A percentile compares a stretch with the other conserved stretches of the same genome.
Conservation (phyloP, 176 grass and related monocot species). For the Poa annua region DNA sequence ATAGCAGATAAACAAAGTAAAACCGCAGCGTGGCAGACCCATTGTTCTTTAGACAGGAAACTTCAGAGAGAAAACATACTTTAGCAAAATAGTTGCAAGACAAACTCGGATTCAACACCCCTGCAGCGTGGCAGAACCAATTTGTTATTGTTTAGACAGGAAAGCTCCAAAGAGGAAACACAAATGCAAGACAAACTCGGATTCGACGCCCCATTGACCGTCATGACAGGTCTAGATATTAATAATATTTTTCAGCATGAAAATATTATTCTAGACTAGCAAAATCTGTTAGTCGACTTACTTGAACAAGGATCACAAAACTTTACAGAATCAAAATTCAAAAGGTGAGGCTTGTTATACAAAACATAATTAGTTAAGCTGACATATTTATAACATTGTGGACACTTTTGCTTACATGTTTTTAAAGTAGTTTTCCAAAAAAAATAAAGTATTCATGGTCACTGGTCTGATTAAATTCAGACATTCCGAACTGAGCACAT, state of each 20-base stretch:
- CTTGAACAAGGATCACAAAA: background rate
- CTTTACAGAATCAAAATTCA: background rate
- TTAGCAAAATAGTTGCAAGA: too few species aligned
- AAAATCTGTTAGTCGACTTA: background rate
- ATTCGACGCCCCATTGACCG: background rate
- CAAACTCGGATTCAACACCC: background rate
- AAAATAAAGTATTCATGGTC: background rate
- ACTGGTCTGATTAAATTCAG: slow-evolving; percentile 6
- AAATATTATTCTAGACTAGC: background rate
- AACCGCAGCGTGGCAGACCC: too few species aligned
- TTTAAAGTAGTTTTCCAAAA: slow-evolving; percentile 2
- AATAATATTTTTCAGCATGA: background rate
- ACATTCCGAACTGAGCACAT: slow-evolving; percentile 12
- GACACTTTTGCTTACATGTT: slow-evolving; percentile 17
- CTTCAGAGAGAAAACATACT: too few species aligned
- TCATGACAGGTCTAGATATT: slow-evolving; percentile 5
- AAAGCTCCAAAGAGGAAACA: too few species aligned
- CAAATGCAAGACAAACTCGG: background rate
- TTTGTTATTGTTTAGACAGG: too few species aligned
- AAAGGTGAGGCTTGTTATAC: background rate
- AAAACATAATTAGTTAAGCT: background rate
- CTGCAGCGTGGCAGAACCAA: too few species aligned
- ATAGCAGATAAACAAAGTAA: too few species aligned
- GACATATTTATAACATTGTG: background rate
- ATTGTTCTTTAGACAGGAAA: too few species aligned